These are phyloP conservation scores for Caryopteris hybrid DNA, from an alignment of 305 asterid genomes.

Conservation along the genomic window DNA sequence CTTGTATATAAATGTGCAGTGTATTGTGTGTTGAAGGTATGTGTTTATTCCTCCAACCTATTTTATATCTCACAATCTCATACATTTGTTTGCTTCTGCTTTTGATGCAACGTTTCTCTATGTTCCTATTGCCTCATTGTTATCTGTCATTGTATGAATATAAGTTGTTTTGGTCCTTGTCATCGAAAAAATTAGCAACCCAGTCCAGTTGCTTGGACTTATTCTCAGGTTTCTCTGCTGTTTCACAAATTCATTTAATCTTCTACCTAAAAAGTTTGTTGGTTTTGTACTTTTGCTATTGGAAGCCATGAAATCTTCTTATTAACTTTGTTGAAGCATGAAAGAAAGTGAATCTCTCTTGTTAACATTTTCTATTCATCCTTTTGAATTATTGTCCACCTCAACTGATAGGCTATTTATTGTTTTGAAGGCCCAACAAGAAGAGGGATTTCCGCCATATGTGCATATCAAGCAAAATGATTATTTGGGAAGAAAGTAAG, in stretches of 20 bases:
- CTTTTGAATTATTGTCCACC: constrained; percentile 6
- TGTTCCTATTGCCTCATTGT: not conserved
- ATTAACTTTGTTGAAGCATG: not conserved
- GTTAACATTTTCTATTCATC: constrained; percentile 1
- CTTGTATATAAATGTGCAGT: not conserved
- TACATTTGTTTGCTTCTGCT: not conserved
- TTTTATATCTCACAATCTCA: constrained; percentile 1
- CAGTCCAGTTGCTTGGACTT: not conserved
- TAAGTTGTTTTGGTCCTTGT: not conserved
- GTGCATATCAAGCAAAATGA: constrained; percentile 62
- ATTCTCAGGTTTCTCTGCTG: not conserved
- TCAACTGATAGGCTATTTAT: constrained; percentile 21
- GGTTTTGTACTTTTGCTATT: constrained; percentile 13
- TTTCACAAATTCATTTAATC: not conserved
- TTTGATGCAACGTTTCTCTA: not conserved
- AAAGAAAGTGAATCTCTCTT: not conserved
- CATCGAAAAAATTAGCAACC: not conserved
- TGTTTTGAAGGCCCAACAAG: constrained; percentile 50
- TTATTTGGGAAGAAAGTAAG: constrained; percentile 61
- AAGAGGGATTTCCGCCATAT: constrained; percentile 57
- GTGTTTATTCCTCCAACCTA: not conserved
- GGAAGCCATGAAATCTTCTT: not conserved
- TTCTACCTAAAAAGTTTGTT: not conserved
- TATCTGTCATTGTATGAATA: not conserved
- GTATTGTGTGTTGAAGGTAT: not conserved